A percentile compares a stretch with the other conserved stretches of the same genome.
Conservation (phyloP, 345 rosid species). For the Rhodamnia argentea region DNA sequence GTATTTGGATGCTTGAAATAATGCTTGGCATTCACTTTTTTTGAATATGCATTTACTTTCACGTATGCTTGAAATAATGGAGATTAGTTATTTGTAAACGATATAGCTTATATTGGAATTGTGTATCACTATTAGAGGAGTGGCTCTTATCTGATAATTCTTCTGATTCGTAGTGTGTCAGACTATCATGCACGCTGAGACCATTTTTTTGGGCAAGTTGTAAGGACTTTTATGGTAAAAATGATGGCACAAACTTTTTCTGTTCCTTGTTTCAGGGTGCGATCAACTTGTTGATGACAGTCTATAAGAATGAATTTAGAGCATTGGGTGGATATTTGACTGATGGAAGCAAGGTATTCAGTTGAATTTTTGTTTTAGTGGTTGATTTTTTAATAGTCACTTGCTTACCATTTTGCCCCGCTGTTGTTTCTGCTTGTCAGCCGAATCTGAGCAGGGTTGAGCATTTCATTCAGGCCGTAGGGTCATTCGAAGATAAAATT, state of each 20-base stretch:
- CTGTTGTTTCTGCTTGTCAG: slow-evolving; percentile 27
- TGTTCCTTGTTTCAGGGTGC: slow-evolving; percentile 57
- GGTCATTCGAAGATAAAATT: slow-evolving; percentile 70
- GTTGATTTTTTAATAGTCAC: slow-evolving; percentile 1
- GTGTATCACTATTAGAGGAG: neutral
- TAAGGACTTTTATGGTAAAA: neutral
- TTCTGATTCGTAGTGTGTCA: neutral
- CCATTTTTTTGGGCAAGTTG: neutral
- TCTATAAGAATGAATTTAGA: slow-evolving; percentile 76
- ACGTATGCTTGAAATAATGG: neutral
- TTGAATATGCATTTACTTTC: neutral
- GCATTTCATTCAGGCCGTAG: slow-evolving; percentile 84
- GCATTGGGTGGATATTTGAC: slow-evolving; percentile 61
- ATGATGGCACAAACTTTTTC: neutral
- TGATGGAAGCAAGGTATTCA: slow-evolving; percentile 60
- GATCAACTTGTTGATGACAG: slow-evolving; percentile 70
- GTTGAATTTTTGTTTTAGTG: neutral
- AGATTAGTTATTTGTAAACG: neutral
- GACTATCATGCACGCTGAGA: neutral
- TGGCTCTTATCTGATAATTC: neutral
- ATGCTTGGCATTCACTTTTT: neutral
- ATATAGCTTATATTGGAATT: neutral
- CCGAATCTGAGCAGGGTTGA: slow-evolving; percentile 66
- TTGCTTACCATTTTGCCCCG: neutral
- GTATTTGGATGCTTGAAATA: neutral